Evolutionary conservation across 192 early-diverging fungal species (phyloP).

Genomic region (Linnemannia schmuckeri): DNA sequence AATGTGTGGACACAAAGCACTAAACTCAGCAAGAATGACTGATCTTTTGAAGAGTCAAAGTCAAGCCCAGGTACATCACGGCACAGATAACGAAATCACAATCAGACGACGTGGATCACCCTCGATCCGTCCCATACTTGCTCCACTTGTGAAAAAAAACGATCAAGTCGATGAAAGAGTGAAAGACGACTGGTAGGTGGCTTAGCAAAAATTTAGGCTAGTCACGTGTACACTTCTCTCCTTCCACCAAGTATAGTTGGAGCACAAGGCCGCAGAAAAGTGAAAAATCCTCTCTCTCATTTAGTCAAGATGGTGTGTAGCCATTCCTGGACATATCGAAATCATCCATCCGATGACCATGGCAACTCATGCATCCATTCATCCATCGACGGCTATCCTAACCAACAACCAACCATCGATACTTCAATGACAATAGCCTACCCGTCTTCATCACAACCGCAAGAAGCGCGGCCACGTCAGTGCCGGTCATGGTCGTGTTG

Average conservation of each 20-base stretch:
- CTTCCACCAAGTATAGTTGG: background rate
- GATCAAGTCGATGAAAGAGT: background rate
- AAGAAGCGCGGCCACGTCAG: conserved; percentile 99
- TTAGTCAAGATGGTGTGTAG: conserved; percentile 15
- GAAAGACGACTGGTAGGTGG: background rate
- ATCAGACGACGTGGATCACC: background rate
- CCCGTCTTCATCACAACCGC: conserved; percentile 88
- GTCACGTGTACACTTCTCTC: background rate
- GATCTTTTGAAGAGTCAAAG: background rate
- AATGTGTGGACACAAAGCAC: background rate
- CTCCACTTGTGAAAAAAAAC: background rate
- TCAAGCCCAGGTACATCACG: background rate
- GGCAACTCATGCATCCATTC: conserved; percentile 31
- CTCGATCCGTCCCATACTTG: background rate
- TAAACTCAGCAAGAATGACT: background rate
- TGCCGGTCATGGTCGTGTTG: conserved; percentile 99
- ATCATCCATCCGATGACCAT: background rate
- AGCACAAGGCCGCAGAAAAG: conserved; percentile 6
- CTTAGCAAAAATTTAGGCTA: background rate
- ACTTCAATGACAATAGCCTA: conserved; percentile 66
- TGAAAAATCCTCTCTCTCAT: conserved; percentile 7
- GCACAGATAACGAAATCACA: background rate
- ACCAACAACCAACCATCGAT: conserved; percentile 8
- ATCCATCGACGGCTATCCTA: conserved; percentile 11
- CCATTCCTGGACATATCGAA: background rate